Evolutionary conservation across 2,329 filamentous ascomycete species (phyloP).

Genomic region (Colletotrichum tropicale): DNA sequence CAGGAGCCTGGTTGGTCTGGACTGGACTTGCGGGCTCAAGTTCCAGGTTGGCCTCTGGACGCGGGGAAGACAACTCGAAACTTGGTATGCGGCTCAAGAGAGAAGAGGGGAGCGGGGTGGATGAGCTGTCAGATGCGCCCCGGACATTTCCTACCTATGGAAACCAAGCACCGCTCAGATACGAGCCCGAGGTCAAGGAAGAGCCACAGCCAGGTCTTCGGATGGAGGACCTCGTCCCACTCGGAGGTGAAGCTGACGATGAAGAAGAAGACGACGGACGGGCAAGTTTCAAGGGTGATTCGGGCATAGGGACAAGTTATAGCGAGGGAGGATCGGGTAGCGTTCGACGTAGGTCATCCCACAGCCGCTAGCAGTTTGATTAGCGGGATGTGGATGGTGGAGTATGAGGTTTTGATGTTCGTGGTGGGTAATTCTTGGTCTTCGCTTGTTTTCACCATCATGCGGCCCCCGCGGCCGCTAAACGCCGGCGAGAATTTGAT

Average conservation of each 20-base stretch:
- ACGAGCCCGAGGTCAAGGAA: slow-evolving; percentile 40
- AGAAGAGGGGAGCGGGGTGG: slow-evolving; percentile 32
- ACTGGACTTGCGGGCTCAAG: slow-evolving; percentile 17
- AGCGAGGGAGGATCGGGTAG: slow-evolving; percentile 39
- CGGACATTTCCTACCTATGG: slow-evolving; percentile 48
- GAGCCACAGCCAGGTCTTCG: slow-evolving; percentile 26
- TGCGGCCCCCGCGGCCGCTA: background rate
- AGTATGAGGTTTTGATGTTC: background rate
- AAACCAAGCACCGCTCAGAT: slow-evolving; percentile 44
- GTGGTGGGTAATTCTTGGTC: background rate
- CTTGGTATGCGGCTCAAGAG: slow-evolving; percentile 23
- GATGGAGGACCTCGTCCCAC: slow-evolving; percentile 37
- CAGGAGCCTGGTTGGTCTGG: slow-evolving; percentile 67
- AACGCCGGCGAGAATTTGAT: background rate
- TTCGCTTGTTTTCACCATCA: background rate
- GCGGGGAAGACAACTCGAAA: background rate
- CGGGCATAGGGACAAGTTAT: slow-evolving; percentile 60
- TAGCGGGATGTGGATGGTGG: background rate
- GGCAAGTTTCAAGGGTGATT: slow-evolving; percentile 40
- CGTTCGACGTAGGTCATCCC: slow-evolving; percentile 35
- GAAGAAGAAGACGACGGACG: slow-evolving; percentile 34
- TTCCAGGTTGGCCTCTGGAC: slow-evolving; percentile 24
- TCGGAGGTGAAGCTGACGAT: slow-evolving; percentile 48
- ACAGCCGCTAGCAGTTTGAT: background rate
- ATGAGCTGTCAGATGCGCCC: slow-evolving; percentile 43